phyloP scores from a whole-genome alignment of 306 rosid species.

The Sechiopsis laciniata region DNA sequence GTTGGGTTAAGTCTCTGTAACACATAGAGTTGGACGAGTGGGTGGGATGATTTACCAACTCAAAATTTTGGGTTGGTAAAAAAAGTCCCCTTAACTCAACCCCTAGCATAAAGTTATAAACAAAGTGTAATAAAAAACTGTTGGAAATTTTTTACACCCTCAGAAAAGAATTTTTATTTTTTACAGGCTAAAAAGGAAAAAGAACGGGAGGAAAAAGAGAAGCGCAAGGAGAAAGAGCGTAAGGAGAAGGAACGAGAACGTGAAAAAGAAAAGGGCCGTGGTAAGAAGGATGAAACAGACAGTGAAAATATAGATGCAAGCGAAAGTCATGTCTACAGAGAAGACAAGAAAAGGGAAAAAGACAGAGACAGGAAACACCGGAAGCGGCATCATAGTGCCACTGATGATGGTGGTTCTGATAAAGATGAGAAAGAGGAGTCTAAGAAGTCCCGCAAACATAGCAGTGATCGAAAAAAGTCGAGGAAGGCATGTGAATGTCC shows the following conservation, averaged over 20 bases:
- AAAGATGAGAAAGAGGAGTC: constrained; percentile 91
- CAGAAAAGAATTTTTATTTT: constrained; percentile 16
- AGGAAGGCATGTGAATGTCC: constrained; percentile 50
- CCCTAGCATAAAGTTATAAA: too few species aligned
- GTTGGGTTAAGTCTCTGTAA: too few species aligned
- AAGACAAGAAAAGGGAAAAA: constrained; percentile 87
- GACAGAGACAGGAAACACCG: constrained; percentile 88
- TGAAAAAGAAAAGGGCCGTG: constrained; percentile 73
- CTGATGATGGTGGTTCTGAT: constrained; percentile 74
- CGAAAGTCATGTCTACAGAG: constrained; percentile 63
- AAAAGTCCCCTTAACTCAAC: too few species aligned
- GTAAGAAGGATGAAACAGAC: constrained; percentile 88
- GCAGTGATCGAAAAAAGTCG: constrained; percentile 87
- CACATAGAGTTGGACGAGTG: too few species aligned
- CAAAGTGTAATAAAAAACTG: background rate
- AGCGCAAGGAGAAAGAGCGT: constrained; percentile 40
- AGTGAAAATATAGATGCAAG: constrained; percentile 55
- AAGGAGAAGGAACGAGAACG: constrained; percentile 86
- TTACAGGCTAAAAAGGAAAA: constrained; percentile 78
- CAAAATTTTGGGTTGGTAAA: too few species aligned
- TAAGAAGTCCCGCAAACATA: constrained; percentile 74
- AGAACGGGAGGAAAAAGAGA: constrained; percentile 79
- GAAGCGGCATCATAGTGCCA: constrained; percentile 79
- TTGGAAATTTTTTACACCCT: background rate
- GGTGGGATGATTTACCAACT: too few species aligned